Percentiles rank a stretch among this genome's conserved stretches.
Evolutionary conservation across 2,329 filamentous ascomycete species (phyloP).

Genomic region (Fusarium algeriense): DNA sequence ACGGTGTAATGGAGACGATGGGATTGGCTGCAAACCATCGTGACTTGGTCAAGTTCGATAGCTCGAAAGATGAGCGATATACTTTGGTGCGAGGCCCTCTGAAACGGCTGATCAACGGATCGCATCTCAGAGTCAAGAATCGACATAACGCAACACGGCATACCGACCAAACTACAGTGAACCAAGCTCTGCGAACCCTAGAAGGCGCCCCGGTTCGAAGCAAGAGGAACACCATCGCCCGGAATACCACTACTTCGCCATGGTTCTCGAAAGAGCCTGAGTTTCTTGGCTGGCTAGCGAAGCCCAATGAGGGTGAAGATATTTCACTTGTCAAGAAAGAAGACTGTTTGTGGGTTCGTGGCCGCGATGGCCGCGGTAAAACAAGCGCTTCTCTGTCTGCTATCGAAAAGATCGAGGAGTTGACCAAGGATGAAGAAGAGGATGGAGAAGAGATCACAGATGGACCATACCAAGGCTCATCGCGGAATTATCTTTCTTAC

Average conservation of each 20-base stretch:
- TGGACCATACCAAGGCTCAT: conserved; percentile 18
- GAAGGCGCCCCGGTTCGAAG: conserved; percentile 52
- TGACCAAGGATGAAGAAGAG: conserved; percentile 45
- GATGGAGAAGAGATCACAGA: conserved; percentile 46
- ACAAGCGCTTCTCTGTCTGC: conserved; percentile 56
- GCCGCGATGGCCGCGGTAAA: conserved; percentile 58
- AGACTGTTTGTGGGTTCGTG: conserved; percentile 56
- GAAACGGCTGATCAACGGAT: conserved; percentile 54
- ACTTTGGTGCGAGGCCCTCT: conserved; percentile 54
- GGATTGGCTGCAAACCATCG: conserved; percentile 55
- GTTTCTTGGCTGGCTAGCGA: conserved; percentile 53
- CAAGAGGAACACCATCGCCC: conserved; percentile 50
- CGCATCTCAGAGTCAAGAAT: conserved; percentile 52
- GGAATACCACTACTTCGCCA: conserved; percentile 51
- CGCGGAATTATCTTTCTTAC: conserved; percentile 51
- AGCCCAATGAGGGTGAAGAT: conserved; percentile 14
- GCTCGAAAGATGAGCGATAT: conserved; percentile 54
- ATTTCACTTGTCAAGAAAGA: conserved; percentile 14
- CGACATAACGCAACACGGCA: conserved; percentile 54
- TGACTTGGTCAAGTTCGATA: conserved; percentile 58
- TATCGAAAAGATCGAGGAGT: conserved; percentile 52
- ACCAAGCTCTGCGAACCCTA: conserved; percentile 49
- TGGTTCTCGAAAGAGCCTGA: conserved; percentile 55
- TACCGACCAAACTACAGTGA: conserved; percentile 52
- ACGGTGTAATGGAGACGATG: conserved; percentile 50